Percentiles rank a stretch among this genome's conserved stretches.
Evolutionary conservation across 1,284 basidiomycete species (phyloP).

Genomic region (Erythrobasidium hasegawianum): DNA sequence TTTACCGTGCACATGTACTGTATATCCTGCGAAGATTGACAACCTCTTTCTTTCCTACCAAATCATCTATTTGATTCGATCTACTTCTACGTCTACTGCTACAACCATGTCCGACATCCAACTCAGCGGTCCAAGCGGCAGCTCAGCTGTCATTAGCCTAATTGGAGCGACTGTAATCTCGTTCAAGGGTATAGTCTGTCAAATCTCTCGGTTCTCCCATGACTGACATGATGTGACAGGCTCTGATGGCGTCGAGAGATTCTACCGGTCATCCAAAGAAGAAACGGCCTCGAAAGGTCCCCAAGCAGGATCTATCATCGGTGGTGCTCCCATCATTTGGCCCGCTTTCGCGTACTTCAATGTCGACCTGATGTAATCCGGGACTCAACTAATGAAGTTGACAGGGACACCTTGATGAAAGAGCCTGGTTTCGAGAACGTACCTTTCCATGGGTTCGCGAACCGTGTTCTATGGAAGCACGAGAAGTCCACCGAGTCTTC

Average conservation of each 20-base stretch:
- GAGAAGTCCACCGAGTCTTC: not conserved
- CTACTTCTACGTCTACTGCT: too few relatives aligned
- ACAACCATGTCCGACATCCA: not conserved
- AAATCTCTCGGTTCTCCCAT: not conserved
- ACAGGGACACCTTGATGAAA: conserved; percentile 4
- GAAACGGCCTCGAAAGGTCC: not conserved
- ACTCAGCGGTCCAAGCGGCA: not conserved
- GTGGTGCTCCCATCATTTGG: not conserved
- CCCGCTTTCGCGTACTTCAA: not conserved
- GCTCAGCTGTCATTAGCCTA: not conserved
- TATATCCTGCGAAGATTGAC: too few relatives aligned
- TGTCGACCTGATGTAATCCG: not conserved
- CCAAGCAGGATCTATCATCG: not conserved
- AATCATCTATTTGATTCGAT: too few relatives aligned
- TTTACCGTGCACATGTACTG: too few relatives aligned
- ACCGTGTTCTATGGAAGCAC: not conserved
- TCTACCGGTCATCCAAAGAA: not conserved
- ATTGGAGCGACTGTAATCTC: not conserved
- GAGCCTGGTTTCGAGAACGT: conserved; percentile 2
- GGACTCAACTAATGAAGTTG: not conserved
- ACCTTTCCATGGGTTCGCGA: not conserved
- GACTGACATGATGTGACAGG: not conserved
- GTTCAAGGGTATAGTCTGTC: not conserved
- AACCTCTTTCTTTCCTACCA: too few relatives aligned
- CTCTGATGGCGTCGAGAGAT: not conserved